Conservation (phyloP, 2,329 filamentous ascomycete species). For the Sordariomycetes sp. region DNA sequence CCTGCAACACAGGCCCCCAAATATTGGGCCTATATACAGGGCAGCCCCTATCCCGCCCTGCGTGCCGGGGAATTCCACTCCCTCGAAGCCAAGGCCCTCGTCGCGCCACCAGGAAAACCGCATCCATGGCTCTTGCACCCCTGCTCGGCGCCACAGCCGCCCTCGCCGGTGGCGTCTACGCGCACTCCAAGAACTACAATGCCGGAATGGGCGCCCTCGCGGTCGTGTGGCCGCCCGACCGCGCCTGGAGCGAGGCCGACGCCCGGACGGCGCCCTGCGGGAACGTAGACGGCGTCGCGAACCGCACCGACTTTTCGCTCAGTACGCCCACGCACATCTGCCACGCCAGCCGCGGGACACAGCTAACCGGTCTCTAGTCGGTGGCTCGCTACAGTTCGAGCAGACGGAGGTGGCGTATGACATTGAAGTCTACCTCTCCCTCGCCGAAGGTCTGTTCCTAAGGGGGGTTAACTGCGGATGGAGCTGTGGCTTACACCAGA, state of each 20-base stretch:
- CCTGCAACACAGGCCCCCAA: no score
- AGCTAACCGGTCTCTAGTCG: neutral
- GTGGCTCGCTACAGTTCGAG: neutral
- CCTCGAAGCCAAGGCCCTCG: neutral
- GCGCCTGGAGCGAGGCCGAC: constrained; percentile 39
- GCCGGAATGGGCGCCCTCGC: constrained; percentile 41
- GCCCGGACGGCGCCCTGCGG: constrained; percentile 50
- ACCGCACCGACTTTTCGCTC: constrained; percentile 47
- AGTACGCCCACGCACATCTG: constrained; percentile 20
- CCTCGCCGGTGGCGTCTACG: neutral
- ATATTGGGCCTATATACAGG: no score
- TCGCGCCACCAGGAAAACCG: neutral
- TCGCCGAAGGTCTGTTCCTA: constrained; percentile 29
- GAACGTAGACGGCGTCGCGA: constrained; percentile 30
- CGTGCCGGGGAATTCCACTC: no score
- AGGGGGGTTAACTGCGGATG: neutral
- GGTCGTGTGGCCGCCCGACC: constrained; percentile 50
- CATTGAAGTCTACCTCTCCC: constrained; percentile 41
- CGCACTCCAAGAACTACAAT: constrained; percentile 6
- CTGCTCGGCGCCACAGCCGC: neutral
- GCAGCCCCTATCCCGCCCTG: no score
- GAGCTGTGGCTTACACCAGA: neutral
- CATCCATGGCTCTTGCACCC: neutral
- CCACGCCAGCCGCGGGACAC: no score
- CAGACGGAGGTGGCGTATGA: constrained; percentile 41